phyloP scores from a whole-genome alignment of 768 basidiomycete species.

The Kwoniella heveanensis region DNA sequence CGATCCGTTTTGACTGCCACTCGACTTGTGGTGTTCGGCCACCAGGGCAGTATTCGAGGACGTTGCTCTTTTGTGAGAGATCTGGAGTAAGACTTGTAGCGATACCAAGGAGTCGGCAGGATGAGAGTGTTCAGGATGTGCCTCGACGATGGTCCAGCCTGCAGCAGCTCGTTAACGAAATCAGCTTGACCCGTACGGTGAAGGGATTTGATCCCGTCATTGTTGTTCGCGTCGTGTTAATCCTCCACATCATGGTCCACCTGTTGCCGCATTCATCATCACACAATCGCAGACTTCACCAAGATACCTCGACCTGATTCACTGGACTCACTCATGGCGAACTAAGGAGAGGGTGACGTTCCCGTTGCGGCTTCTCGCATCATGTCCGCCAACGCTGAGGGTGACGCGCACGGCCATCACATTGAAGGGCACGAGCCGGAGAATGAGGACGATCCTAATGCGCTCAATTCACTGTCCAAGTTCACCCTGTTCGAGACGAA shows the following conservation, averaged over 20 bases:
- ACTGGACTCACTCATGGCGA: too few species aligned
- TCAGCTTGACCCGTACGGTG: not conserved
- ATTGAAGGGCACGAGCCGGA: constrained; percentile 6
- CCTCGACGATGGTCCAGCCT: too few species aligned
- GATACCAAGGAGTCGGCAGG: not conserved
- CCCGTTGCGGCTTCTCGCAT: too few species aligned
- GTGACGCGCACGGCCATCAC: not conserved
- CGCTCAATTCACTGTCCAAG: constrained; percentile 42
- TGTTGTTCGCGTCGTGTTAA: not conserved
- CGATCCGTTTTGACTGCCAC: too few species aligned
- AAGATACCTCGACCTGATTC: too few species aligned
- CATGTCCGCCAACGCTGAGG: not conserved
- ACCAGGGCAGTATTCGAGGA: too few species aligned
- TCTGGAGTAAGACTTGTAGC: not conserved
- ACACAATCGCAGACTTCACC: too few species aligned
- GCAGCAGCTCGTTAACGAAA: not conserved
- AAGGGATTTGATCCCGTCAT: constrained; percentile 14
- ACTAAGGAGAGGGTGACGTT: too few species aligned
- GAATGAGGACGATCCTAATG: constrained; percentile 27
- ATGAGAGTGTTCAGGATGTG: too few species aligned
- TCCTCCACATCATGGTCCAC: constrained; percentile 19
- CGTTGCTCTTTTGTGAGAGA: too few species aligned
- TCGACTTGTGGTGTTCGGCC: too few species aligned
- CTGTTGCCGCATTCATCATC: too few species aligned
- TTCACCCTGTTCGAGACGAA: constrained; percentile 86